A percentile compares a stretch with the other conserved stretches of the same genome.
phyloP scores from a whole-genome alignment of 129 eudicot species.

The Scalesia atractyloides region DNA sequence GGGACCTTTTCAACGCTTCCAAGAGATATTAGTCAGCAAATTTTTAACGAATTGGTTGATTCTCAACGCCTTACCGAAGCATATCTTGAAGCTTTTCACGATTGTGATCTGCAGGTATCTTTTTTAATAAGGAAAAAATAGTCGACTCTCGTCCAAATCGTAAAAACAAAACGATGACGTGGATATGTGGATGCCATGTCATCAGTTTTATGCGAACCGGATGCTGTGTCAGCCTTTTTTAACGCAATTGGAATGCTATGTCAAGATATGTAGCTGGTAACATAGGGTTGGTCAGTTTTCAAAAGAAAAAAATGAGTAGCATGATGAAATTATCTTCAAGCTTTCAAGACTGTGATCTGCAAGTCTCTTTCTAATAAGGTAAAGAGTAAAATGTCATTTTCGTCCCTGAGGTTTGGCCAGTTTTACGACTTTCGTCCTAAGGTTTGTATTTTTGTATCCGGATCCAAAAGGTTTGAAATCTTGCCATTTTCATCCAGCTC shows the following conservation, averaged over 20 bases:
- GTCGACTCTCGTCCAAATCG: neutral
- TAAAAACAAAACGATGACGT: neutral
- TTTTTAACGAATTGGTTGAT: slow-evolving; percentile 76
- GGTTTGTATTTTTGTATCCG: too few relatives aligned
- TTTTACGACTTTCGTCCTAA: too few relatives aligned
- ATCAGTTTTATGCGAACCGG: neutral
- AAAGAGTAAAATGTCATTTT: too few relatives aligned
- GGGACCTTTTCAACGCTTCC: slow-evolving; percentile 79
- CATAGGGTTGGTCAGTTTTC: neutral
- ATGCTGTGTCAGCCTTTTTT: neutral
- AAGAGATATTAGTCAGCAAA: slow-evolving; percentile 91
- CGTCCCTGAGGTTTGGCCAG: too few relatives aligned
- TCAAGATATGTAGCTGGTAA: too few relatives aligned
- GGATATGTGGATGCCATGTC: neutral
- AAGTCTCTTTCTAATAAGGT: too few relatives aligned
- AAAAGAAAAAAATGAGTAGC: neutral
- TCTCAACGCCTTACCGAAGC: slow-evolving; percentile 63
- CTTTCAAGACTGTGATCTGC: too few relatives aligned
- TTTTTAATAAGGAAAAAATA: neutral
- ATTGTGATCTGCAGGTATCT: slow-evolving; percentile 92
- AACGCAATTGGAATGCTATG: neutral
- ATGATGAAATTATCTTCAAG: neutral
- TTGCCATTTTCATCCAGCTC: too few relatives aligned
- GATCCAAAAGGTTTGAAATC: too few relatives aligned
- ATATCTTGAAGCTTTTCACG: slow-evolving; percentile 79